A percentile compares a stretch with the other conserved stretches of the same genome.
phyloP scores from a whole-genome alignment of 164 flowering plant species.

The Aristolochia fimbriata region DNA sequence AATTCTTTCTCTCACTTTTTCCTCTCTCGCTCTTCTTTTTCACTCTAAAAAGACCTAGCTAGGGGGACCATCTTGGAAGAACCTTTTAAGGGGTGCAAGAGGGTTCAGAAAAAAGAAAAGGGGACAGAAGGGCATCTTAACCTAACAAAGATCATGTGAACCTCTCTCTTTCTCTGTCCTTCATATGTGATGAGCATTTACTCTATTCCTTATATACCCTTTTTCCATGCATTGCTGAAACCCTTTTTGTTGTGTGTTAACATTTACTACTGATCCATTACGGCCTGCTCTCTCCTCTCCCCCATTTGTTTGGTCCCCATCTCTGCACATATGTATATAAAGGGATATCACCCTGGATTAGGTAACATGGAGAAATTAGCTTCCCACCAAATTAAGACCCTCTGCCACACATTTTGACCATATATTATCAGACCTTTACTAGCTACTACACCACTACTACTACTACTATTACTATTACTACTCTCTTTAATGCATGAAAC shows the following conservation, averaged over 20 bases:
- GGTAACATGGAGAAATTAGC: background rate
- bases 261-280: too few species aligned
- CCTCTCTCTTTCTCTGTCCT: slow-evolving; percentile 5
- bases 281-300: background rate
- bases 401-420: too few species aligned
- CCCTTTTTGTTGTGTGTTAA: background rate
- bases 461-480: too few species aligned
- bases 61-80: slow-evolving; percentile 10
- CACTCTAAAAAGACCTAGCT: background rate
- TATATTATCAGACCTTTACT: too few species aligned
- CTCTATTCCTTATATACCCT: background rate
- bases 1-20: too few species aligned
- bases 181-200: slow-evolving; percentile 4
- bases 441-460: too few species aligned
- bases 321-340: background rate
- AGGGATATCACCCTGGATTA: background rate
- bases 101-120: slow-evolving; percentile 5
- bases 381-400: too few species aligned
- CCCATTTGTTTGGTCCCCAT: background rate
- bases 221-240: background rate
- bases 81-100: slow-evolving; percentile 4
- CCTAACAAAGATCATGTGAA: slow-evolving; percentile 9
- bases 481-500: too few species aligned
- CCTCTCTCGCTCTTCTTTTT: too few species aligned
- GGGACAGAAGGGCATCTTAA: slow-evolving; percentile 5